Evolutionary conservation across 495 filamentous ascomycete species (phyloP), one percentile per base, ranked within the genome.

Genomic region (Talaromyces ruber): DNA sequence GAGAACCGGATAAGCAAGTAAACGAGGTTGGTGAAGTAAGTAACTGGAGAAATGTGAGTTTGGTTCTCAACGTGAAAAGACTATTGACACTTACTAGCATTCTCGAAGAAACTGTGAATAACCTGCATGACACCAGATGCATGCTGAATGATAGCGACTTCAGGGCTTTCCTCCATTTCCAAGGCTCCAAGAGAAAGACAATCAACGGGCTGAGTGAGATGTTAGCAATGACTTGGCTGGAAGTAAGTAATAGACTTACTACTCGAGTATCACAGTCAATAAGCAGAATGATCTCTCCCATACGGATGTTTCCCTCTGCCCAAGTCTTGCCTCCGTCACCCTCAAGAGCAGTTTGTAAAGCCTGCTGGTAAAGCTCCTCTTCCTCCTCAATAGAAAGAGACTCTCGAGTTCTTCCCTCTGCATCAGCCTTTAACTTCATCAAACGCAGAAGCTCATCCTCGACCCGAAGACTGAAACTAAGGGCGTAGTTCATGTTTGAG

Each of bases 191-290:
- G 74, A 18, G 80, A 68, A 22, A 81, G 68, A 61, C 78, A 81
- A 65, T 81, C 76, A n/a, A 66, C 39, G 1, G 78, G 78, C 64
- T 32, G 77, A 71, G 61, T 72, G 58, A 50, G 18, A 52, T 14
- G 21, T 52, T 24, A 54, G 28, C 29, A 22, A 30, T 6, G 2
- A n/a, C 22, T 9, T 34, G 14, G 2, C 6, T 2, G 32, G 16
- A 57, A 34, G 5, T 11, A 16, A n/a, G 7, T 8, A 14, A 22
- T 12, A 16, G 1, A 30, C 6, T 58, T 51, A 63, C 61, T 14
- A 91, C 87, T 70, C 88, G 85, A 29, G 88, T 91, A 71, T 91
- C 88, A 5, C 86, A 89, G 72, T 90, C 87, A 66, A 92, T 81
- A 55, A 83, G 65, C 30, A 92, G 76, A 64, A 92, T 91, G 71